phyloP scores from a whole-genome alignment of 805 yeast genomes.

The Pichia gijzeniarum region DNA sequence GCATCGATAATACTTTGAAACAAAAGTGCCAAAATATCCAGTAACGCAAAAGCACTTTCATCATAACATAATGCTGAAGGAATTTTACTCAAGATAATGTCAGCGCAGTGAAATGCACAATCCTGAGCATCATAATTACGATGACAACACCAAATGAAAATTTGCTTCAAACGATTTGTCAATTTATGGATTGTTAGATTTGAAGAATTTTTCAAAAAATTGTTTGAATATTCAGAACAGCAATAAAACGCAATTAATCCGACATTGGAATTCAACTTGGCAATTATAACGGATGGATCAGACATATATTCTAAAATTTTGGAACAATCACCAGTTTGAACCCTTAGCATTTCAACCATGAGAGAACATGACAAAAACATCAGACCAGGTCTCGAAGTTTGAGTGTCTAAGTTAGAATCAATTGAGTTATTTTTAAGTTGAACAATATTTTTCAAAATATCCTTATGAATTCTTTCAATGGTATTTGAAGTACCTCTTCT shows the following conservation, averaged over 20 bases:
- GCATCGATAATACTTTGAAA: slow-evolving; percentile 80
- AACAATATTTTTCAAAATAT: slow-evolving; percentile 43
- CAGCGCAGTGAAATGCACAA: slow-evolving; percentile 74
- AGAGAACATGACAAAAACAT: slow-evolving; percentile 84
- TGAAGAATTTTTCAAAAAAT: slow-evolving; percentile 48
- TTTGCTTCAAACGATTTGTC: slow-evolving; percentile 62
- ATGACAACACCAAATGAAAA: slow-evolving; percentile 71
- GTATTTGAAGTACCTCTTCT: slow-evolving; percentile 84
- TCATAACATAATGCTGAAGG: slow-evolving; percentile 80
- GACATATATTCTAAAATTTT: slow-evolving; percentile 72
- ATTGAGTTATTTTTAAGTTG: slow-evolving; percentile 42
- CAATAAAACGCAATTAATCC: slow-evolving; percentile 57
- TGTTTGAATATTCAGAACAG: slow-evolving; percentile 47
- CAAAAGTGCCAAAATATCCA: slow-evolving; percentile 73
- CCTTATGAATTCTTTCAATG: slow-evolving; percentile 70
- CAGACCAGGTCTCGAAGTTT: slow-evolving; percentile 63
- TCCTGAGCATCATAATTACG: slow-evolving; percentile 68
- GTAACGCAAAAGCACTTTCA: slow-evolving; percentile 63
- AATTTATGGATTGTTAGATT: slow-evolving; percentile 51
- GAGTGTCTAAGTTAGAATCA: slow-evolving; percentile 32
- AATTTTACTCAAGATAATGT: slow-evolving; percentile 51
- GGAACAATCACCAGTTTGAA: slow-evolving; percentile 74
- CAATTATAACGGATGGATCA: slow-evolving; percentile 69
- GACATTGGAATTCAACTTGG: slow-evolving; percentile 64
- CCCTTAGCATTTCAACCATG: slow-evolving; percentile 72